These are phyloP conservation scores for Leishmania tropica DNA, from an alignment of 208 protist species.

Conservation along the genomic window DNA sequence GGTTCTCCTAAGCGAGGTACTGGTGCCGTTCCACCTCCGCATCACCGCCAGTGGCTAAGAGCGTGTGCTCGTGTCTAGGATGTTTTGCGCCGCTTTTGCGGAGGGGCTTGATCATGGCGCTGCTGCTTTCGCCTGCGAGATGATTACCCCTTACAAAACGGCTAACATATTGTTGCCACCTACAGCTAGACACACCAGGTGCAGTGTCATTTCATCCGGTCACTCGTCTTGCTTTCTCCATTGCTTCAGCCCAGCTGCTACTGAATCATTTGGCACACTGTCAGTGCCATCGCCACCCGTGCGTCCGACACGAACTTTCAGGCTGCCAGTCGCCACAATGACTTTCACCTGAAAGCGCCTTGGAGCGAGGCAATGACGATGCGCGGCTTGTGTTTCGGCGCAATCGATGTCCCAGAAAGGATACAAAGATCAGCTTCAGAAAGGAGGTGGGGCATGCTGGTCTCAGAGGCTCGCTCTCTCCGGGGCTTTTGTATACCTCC, in stretches of 20 bases:
- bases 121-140: neutral
- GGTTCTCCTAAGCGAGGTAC: neutral
- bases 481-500: neutral
- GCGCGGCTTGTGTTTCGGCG: neutral
- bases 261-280: neutral
- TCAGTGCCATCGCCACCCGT: neutral
- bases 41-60: neutral
- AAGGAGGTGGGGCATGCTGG: neutral
- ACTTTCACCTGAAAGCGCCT: neutral
- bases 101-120: neutral
- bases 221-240: neutral
- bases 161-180: neutral
- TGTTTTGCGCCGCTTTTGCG: neutral
- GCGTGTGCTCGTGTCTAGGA: neutral
- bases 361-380: neutral
- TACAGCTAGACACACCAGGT: neutral
- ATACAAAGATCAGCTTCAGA: neutral
- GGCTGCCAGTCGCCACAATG: neutral
- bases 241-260: neutral
- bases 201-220: neutral
- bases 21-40: neutral
- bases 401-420: neutral
- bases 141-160: neutral
- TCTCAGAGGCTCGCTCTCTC: neutral
- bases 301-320: neutral